Conservation (phyloP, 805 yeast species). For the Cyberlindnera nakhonratchasimensis region DNA sequence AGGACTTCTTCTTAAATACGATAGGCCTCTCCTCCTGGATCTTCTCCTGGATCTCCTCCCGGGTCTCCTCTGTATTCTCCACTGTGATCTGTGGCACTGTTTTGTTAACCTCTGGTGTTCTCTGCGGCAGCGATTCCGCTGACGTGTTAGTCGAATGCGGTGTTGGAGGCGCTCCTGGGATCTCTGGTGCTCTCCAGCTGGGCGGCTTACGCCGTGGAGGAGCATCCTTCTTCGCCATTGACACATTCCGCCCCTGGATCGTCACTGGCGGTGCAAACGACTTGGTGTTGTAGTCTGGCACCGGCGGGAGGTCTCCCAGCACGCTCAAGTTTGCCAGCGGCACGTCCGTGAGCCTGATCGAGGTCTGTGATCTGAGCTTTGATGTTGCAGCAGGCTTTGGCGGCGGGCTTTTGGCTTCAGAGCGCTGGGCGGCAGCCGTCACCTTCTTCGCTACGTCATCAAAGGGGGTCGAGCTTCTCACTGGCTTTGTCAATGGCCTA, state of each 20-base stretch:
- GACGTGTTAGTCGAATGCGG: background rate
- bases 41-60: too few species aligned
- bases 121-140: too few species aligned
- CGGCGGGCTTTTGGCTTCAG: too few species aligned
- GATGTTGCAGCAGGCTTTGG: background rate
- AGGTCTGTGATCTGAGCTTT: constrained; percentile 1
- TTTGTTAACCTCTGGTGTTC: too few species aligned
- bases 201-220: constrained; percentile 27
- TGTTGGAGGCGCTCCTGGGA: background rate
- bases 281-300: constrained; percentile 27
- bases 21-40: constrained; percentile 6
- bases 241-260: constrained; percentile 26
- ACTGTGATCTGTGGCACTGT: constrained; percentile 2
- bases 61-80: background rate
- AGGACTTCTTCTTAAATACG: background rate
- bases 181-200: background rate
- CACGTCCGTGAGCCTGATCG: constrained; percentile 10
- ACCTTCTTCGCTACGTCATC: constrained; percentile 5
- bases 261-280: constrained; percentile 27
- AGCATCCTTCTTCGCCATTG: constrained; percentile 19
- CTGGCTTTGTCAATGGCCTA: too few species aligned
- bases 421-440: constrained; percentile 2
- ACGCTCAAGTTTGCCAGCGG: constrained; percentile 16
- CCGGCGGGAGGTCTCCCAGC: constrained; percentile 23
- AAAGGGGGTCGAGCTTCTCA: constrained; percentile 8